Evolutionary conservation across 2,329 filamentous ascomycete genomes (phyloP).

Genomic region (Pseudogymnoascus sp.): DNA sequence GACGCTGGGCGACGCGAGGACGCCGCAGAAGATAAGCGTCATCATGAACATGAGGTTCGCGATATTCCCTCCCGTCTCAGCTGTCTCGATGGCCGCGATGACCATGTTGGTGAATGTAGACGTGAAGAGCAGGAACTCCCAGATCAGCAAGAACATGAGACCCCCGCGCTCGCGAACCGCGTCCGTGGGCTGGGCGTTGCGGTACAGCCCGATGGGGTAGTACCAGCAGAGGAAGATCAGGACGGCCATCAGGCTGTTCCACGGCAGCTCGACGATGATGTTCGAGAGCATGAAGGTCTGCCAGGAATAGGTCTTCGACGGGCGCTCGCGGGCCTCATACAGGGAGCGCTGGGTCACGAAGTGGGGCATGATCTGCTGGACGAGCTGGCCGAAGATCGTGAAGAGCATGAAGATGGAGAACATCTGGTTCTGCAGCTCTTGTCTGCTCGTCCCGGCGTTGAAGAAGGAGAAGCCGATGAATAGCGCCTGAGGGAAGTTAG

Average conservation of each 20-base stretch:
- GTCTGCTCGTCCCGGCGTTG: slow-evolving; percentile 44
- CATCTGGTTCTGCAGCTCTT: slow-evolving; percentile 44
- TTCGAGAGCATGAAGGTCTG: slow-evolving; percentile 47
- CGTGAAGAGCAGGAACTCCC: slow-evolving; percentile 69
- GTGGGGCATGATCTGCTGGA: slow-evolving; percentile 50
- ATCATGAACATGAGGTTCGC: slow-evolving; percentile 68
- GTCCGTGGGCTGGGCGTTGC: slow-evolving; percentile 56
- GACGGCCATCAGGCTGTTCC: slow-evolving; percentile 35
- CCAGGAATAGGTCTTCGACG: slow-evolving; percentile 55
- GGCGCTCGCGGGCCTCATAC: slow-evolving; percentile 50
- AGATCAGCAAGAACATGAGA: slow-evolving; percentile 70
- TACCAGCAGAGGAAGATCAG: slow-evolving; percentile 47
- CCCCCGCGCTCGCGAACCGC: slow-evolving; percentile 60
- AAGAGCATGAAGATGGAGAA: slow-evolving; percentile 57
- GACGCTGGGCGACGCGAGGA: slow-evolving; percentile 50
- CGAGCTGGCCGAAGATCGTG: slow-evolving; percentile 49
- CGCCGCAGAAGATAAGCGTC: slow-evolving; percentile 65
- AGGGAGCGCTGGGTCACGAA: slow-evolving; percentile 49
- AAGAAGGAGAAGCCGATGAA: slow-evolving; percentile 57
- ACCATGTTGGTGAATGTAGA: slow-evolving; percentile 74
- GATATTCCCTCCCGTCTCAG: slow-evolving; percentile 69
- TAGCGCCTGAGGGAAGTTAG: slow-evolving; percentile 31
- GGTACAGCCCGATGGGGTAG: slow-evolving; percentile 47
- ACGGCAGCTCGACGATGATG: slow-evolving; percentile 39
- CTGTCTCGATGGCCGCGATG: slow-evolving; percentile 67